Percentiles rank a stretch among this genome's conserved stretches.
These are phyloP conservation scores for Erodium trifolium DNA, from an alignment of 441 rosid genomes.

Conservation along the genomic window DNA sequence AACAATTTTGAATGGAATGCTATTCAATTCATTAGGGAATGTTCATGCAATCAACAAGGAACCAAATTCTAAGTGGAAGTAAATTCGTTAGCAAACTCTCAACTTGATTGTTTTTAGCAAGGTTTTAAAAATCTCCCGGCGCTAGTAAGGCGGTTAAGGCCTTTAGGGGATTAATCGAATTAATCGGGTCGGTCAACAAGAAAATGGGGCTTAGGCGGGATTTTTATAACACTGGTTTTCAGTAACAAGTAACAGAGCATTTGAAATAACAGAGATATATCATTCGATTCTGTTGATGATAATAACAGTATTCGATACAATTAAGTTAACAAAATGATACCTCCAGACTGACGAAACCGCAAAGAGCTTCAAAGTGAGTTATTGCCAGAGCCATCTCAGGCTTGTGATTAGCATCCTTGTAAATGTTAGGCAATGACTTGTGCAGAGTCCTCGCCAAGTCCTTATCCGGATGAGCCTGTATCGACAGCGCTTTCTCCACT, in stretches of 20 bases:
- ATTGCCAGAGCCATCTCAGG: constrained; percentile 98
- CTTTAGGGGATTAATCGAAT: no score
- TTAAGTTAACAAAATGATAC: constrained; percentile 23
- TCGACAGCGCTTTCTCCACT: constrained; percentile 76
- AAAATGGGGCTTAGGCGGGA: no score
- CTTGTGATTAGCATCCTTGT: constrained; percentile 79
- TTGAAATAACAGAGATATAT: no score
- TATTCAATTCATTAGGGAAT: neutral
- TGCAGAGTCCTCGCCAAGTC: constrained; percentile 63
- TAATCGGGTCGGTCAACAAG: no score
- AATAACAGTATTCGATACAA: neutral
- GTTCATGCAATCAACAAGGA: neutral
- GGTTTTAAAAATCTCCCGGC: no score
- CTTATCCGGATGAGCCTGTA: constrained; percentile 94
- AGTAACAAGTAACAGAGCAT: no score
- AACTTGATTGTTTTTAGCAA: no score
- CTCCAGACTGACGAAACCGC: constrained; percentile 63
- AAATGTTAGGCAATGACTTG: constrained; percentile 55
- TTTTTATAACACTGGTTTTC: no score
- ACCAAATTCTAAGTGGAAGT: no score
- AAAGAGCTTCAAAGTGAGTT: constrained; percentile 78
- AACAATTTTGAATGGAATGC: neutral
- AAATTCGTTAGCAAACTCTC: no score
- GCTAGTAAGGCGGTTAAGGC: no score
- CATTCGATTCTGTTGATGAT: no score